Base-by-base conservation (phyloP, 2,329 filamentous ascomycete species). In the Alternaria ethzedia region DNA sequence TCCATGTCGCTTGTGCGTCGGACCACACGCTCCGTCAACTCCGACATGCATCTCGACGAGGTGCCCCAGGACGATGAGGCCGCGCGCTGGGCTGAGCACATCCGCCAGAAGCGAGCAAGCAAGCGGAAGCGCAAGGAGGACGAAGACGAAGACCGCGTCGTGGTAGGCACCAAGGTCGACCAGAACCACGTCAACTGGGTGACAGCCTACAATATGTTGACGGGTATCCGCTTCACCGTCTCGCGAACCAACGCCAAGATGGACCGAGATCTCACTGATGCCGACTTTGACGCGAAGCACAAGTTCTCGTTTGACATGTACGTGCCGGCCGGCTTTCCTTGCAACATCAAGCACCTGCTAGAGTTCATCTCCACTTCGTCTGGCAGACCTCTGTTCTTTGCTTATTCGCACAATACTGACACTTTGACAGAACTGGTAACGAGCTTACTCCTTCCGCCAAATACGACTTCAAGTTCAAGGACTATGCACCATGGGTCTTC, bases 381-480 rank as follows among this genome's bases (percentile, higher is more conserved):
- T 66, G 59, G 32, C 61, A 64, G 63, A 54, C 62, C 62, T 59
- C 36, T 61, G 11, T 3, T 58, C 46, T 47, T 50, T 15, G 10
- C 17, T 45, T 8, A 11, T 13, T 17, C 9, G 41, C 54, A 57
- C 28, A 46, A 25, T 50, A 58, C 67, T 72, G 52, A 83, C 86
- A 74, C 30, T 36, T 28, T 59, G 43, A 61, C 75, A 94, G 92
- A 77, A 96, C 94, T 69, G 96, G 96, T 69, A 97, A 97, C 80
- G 96, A 99, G 84, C 85, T 99, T 79, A 97, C 97, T 6, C 96
- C 96, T 21, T 97, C 95, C 66, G 94, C 96, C 71, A 98, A 99
- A 82, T 99, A 99, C 84, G 96, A 99, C 83, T 99, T 99, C 89
- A 99, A 99, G 82, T 99, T 99, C 86, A 99, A 99, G 84, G 96